Evolutionary conservation across 805 yeast genomes (phyloP), one percentile per base, ranked within the genome.

Genomic region (Yarrowia sp.): DNA sequence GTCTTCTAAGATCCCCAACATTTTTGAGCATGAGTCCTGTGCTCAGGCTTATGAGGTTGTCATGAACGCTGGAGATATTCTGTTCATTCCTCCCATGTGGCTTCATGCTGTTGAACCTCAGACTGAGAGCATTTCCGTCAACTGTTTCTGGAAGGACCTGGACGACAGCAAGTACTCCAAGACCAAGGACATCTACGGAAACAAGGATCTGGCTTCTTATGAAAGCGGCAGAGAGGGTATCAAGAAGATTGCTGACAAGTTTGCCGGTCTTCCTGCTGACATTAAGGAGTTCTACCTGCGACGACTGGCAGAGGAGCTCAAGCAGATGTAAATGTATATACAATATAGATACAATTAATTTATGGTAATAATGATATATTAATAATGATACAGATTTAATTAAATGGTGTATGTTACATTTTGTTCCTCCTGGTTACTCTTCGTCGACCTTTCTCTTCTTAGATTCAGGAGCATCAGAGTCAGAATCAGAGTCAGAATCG

Each of bases 21-120:
- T 76, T 5, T 78, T 77, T 64, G 69, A 53, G 10, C 53, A 42
- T 22, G 62, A 42, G 36, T 64, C 41, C 8, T 50, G 63, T 13
- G 41, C 50, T 7, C 72, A 70, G 28, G 77, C 79, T 5, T 65
- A 68, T 33, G 78, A 76, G 61, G 65, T 69, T 18, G 58, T 67
- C 15, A 70, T 77, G 74, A 35, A 69, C 13, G 77, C 79, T 1
- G 79, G 80, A 6, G 80, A 78, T 65, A 68, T 76, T 22, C 45
- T 78, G 9, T 74, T 72, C 55, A 71, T 77, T 36, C 80, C 80
- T 9, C 66, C 78, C 4, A 67, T 74, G 71, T 77, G 80, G 80
- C 67, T 76, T 4, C 79, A 77, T 66, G 78, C 79, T 22, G 74
- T 77, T 11, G 66, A 65, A n/a, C 74, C 76, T 2, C 51, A 70